These are phyloP conservation scores for Rhynchospora tenuis DNA, from an alignment of 176 grass and related monocot species.

Conservation along the genomic window DNA sequence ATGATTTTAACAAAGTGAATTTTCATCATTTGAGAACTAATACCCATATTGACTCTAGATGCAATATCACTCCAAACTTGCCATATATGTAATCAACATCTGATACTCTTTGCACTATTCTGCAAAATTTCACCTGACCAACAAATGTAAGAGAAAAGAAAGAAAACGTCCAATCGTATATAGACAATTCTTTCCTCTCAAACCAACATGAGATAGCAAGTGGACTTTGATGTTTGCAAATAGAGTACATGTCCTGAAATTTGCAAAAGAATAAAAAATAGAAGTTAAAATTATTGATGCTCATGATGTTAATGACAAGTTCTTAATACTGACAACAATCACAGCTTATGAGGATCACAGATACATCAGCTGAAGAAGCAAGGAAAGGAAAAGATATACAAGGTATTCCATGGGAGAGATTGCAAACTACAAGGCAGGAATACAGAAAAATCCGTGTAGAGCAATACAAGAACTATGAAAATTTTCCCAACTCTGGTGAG, in stretches of 20 bases:
- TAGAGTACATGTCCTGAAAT: background rate
- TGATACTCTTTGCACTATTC: background rate
- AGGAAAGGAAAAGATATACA: conserved; percentile 88
- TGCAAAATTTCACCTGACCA: background rate
- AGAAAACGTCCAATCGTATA: background rate
- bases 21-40: background rate
- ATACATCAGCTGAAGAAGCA: conserved; percentile 82
- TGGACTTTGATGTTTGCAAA: background rate
- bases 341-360: conserved; percentile 59
- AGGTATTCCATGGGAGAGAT: conserved; percentile 82
- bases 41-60: background rate
- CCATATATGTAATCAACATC: background rate
- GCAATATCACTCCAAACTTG: background rate
- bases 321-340: background rate
- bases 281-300: background rate
- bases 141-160: background rate
- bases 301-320: background rate
- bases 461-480: conserved; percentile 95
- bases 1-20: background rate
- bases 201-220: background rate
- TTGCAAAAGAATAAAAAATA: background rate
- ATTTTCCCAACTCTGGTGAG: conserved; percentile 60
- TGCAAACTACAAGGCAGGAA: conserved; percentile 47
- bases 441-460: conserved; percentile 78
- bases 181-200: background rate